Conservation (phyloP, 805 yeast species). For the Yarrowia sp. region DNA sequence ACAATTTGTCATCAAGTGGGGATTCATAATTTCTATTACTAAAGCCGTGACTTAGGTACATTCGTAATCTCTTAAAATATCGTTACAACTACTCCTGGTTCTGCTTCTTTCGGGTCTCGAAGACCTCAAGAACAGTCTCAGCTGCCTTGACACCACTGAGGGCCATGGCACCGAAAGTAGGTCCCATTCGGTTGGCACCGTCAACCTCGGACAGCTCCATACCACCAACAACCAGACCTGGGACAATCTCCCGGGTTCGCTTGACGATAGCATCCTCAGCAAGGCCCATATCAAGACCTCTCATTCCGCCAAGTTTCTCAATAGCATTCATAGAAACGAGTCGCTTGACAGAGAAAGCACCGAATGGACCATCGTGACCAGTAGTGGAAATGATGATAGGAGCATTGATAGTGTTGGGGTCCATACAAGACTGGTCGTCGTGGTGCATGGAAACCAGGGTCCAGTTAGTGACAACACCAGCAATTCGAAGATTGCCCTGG, state of each 20-base stretch:
- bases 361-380: slow-evolving; percentile 82
- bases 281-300: slow-evolving; percentile 72
- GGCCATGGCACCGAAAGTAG: slow-evolving; percentile 80
- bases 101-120: slow-evolving; percentile 32
- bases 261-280: slow-evolving; percentile 76
- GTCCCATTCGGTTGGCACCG: slow-evolving; percentile 80
- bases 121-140: slow-evolving; percentile 40
- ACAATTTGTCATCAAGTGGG: too few relatives aligned
- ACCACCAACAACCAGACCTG: slow-evolving; percentile 65
- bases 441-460: slow-evolving; percentile 73
- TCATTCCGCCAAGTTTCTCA: slow-evolving; percentile 61
- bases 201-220: slow-evolving; percentile 78
- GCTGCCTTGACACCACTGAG: slow-evolving; percentile 78
- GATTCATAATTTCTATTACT: too few relatives aligned
- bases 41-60: too few relatives aligned
- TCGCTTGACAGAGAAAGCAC: slow-evolving; percentile 75
- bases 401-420: slow-evolving; percentile 71
- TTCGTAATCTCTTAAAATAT: too few relatives aligned
- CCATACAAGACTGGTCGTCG: slow-evolving; percentile 76
- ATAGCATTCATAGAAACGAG: slow-evolving; percentile 49
- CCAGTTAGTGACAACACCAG: slow-evolving; percentile 84
- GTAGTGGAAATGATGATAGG: slow-evolving; percentile 65
- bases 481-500: slow-evolving; percentile 55
- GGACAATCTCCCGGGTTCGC: slow-evolving; percentile 60
- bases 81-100: slow-evolving; percentile 27